Evolutionary conservation across 208 protist species (phyloP), one percentile per base, ranked within the genome.

Genomic region (Lotmaria passim): DNA sequence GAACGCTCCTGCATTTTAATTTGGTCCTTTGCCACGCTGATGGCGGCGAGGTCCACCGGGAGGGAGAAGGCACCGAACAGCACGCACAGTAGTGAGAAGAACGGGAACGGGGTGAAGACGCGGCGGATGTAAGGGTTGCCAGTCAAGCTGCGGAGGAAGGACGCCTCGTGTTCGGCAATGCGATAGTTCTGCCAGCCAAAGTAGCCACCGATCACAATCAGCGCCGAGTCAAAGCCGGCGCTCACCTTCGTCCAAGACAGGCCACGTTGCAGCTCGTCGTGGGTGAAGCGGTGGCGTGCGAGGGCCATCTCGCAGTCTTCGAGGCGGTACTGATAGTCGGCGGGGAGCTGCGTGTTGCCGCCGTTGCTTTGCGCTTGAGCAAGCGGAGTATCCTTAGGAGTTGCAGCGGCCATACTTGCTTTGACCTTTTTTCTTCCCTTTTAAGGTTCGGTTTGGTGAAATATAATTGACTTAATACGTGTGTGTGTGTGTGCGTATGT

Each of bases 91-190:
- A 46, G 15, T 24, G 79, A 73, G 61, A 84, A 70, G 53, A 80
- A 65, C 6, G 79, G 68, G 23, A 84, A 73, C 0, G 79, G 79
- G 7, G 73, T 84, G 55, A 79, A 77, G 30, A 71, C 53, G 47
- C 79, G 79, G 26, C 56, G 73, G 41, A 84, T 53, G 61, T 75
- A 55, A 7, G 73, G 64, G 47, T 78, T 84, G 46, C 61, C 64
- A 1, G 79, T 80, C 36, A 84, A 8, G 63, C 26, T 34, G 21
- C 61, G 66, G 7, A 75, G 53, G 38, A 79, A 72, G 4, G 79
- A 84, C 8, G 66, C 43, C 72, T 80, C 63, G 24, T 75, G 62
- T 6, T 77, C 64, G 21, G 73, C 79, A 12, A 72, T 58, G 36
- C 30, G 38, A 52, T 41, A 69, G 52, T 57, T 46, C 52, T 38